phyloP scores from a whole-genome alignment of 164 flowering plant genomes.

The Liriodendron chinense region DNA sequence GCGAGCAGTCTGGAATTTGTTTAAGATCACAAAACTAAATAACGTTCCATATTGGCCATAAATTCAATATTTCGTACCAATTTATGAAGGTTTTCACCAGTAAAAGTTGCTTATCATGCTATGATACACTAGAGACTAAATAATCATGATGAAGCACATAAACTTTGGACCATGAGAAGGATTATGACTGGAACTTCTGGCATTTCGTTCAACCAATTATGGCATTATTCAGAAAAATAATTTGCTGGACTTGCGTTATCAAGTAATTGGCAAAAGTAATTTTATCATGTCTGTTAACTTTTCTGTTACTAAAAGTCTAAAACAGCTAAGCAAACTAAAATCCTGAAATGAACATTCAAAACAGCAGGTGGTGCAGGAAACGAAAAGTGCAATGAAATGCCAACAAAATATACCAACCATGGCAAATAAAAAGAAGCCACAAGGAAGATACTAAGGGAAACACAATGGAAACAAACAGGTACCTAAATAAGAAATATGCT shows the following conservation, averaged over 20 bases:
- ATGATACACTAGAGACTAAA: neutral
- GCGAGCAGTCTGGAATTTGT: slow-evolving; percentile 69
- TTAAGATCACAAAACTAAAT: neutral
- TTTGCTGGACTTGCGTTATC: neutral
- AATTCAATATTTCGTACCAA: neutral
- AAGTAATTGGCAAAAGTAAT: neutral
- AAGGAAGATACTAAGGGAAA: neutral
- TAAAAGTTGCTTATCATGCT: neutral
- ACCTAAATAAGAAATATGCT: neutral
- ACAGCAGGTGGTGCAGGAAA: neutral
- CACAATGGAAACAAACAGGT: neutral
- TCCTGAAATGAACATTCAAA: neutral
- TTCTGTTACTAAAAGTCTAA: too few relatives aligned
- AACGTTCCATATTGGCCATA: neutral
- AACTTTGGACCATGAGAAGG: neutral
- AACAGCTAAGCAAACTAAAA: neutral
- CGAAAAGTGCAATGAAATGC: neutral
- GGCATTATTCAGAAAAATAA: too few relatives aligned
- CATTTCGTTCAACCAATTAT: too few relatives aligned
- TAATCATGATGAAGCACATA: too few relatives aligned
- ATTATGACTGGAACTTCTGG: too few relatives aligned
- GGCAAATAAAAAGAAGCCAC: neutral
- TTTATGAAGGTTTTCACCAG: neutral
- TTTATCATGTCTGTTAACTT: neutral
- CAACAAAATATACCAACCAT: too few relatives aligned